Conservation (phyloP, 345 rosid genomes). For the Mallotus nudiflorus region DNA sequence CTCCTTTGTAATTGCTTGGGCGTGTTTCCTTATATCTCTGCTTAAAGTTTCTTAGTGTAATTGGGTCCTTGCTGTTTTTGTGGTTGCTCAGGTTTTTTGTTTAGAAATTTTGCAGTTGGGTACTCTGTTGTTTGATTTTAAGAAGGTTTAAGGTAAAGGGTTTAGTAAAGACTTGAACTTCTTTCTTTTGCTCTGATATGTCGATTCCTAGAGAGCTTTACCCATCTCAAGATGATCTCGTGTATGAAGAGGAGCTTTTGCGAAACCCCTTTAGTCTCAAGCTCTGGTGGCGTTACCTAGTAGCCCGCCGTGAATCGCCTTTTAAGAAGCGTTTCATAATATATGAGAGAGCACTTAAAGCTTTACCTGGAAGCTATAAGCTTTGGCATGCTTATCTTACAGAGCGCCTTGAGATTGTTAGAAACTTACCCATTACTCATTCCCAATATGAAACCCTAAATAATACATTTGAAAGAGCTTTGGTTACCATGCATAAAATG, state of each 20-base stretch:
- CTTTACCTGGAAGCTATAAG: constrained; percentile 93
- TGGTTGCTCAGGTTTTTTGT: too few relatives aligned
- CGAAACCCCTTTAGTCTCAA: constrained; percentile 82
- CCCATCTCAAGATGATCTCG: constrained; percentile 81
- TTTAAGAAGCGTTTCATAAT: constrained; percentile 68
- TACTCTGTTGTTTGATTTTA: background rate
- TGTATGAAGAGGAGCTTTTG: constrained; percentile 82
- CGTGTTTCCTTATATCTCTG: too few relatives aligned
- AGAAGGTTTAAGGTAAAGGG: background rate
- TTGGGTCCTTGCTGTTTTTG: too few relatives aligned
- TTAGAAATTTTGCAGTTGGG: too few relatives aligned
- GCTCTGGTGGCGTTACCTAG: constrained; percentile 94
- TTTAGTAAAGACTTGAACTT: background rate
- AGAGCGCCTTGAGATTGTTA: constrained; percentile 72
- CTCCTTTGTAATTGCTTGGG: too few relatives aligned
- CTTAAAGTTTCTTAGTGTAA: too few relatives aligned
- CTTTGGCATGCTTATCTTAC: constrained; percentile 82
- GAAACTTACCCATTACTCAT: constrained; percentile 66
- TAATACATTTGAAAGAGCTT: constrained; percentile 85
- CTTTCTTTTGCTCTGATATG: constrained; percentile 30
- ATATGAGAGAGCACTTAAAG: constrained; percentile 82
- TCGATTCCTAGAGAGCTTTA: constrained; percentile 72
- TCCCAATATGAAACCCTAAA: constrained; percentile 70
- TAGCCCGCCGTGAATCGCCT: constrained; percentile 67
- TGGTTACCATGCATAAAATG: constrained; percentile 96